A percentile compares a stretch with the other conserved stretches of the same genome.
Conservation (phyloP, 805 yeast species). For the Candida insectorum region DNA sequence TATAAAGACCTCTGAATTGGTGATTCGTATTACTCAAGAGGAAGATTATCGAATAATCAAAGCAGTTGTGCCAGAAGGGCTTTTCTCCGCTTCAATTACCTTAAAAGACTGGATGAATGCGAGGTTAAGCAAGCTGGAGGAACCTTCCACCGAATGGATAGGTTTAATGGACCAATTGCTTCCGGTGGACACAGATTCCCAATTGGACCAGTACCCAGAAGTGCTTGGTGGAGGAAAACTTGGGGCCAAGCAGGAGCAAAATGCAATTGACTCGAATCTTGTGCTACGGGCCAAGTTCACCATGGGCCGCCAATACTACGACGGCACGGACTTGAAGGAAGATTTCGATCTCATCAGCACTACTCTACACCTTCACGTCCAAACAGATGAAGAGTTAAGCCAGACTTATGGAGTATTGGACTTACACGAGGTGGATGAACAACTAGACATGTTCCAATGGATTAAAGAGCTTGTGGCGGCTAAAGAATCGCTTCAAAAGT, state of each 20-base stretch:
- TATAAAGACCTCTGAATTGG: conserved; percentile 7
- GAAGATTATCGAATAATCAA: conserved; percentile 3
- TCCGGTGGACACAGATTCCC: conserved; percentile 6
- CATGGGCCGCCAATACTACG: conserved; percentile 22
- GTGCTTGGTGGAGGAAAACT: not conserved
- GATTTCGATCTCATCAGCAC: conserved; percentile 19
- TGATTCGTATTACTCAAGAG: conserved; percentile 2
- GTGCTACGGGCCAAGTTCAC: conserved; percentile 13
- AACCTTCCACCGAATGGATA: conserved; percentile 17
- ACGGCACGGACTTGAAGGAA: conserved; percentile 19
- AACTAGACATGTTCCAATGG: conserved; percentile 25
- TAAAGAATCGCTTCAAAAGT: not conserved
- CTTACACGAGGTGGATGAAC: conserved; percentile 17
- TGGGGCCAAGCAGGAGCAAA: not conserved
- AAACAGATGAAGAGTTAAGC: conserved; percentile 22
- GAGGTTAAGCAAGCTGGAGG: conserved; percentile 4
- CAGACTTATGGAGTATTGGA: conserved; percentile 23
- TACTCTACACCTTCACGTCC: conserved; percentile 16
- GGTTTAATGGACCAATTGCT: conserved; percentile 16
- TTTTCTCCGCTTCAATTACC: conserved; percentile 2
- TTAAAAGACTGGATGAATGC: conserved; percentile 2
- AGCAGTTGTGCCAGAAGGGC: conserved; percentile 11
- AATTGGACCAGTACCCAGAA: not conserved
- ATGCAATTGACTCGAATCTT: not conserved
- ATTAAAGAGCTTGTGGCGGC: conserved; percentile 9